Conservation (phyloP, 2,329 filamentous ascomycete genomes). For the Neofusicoccum umdonicola region DNA sequence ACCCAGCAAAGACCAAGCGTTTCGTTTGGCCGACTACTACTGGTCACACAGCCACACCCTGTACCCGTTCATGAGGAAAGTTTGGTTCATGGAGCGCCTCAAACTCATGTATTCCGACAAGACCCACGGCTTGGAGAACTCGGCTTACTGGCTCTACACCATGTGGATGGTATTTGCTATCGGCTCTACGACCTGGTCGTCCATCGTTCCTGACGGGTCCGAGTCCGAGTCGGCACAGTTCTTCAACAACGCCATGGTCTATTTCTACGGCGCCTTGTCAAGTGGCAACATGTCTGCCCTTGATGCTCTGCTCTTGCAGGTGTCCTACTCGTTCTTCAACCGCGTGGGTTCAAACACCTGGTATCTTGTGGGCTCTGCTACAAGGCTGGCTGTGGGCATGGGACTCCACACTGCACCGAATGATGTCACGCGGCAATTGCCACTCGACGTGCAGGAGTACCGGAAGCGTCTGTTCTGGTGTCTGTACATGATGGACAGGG, state of each 20-base stretch:
- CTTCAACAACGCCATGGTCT: conserved; percentile 46
- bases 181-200: conserved; percentile 46
- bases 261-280: conserved; percentile 26
- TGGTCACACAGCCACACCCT: conserved; percentile 49
- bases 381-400: conserved; percentile 45
- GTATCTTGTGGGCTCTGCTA: conserved; percentile 47
- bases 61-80: conserved; percentile 43
- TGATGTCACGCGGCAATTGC: background rate
- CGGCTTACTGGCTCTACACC: conserved; percentile 36
- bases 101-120: conserved; percentile 12
- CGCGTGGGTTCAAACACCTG: conserved; percentile 49
- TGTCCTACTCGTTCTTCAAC: conserved; percentile 52
- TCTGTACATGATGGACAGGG: conserved; percentile 51
- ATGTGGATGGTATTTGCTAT: conserved; percentile 53
- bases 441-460: conserved; percentile 32
- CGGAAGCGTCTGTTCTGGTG: conserved; percentile 48
- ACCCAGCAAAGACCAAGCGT: background rate
- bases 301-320: conserved; percentile 47
- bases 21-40: conserved; percentile 37
- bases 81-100: conserved; percentile 36
- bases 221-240: conserved; percentile 46
- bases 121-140: conserved; percentile 21
- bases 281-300: conserved; percentile 28
- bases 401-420: conserved; percentile 40
- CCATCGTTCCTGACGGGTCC: conserved; percentile 30